These are phyloP conservation scores for Chrysanthemum makinoi DNA, from an alignment of 129 eudicot species.

Conservation along the genomic window DNA sequence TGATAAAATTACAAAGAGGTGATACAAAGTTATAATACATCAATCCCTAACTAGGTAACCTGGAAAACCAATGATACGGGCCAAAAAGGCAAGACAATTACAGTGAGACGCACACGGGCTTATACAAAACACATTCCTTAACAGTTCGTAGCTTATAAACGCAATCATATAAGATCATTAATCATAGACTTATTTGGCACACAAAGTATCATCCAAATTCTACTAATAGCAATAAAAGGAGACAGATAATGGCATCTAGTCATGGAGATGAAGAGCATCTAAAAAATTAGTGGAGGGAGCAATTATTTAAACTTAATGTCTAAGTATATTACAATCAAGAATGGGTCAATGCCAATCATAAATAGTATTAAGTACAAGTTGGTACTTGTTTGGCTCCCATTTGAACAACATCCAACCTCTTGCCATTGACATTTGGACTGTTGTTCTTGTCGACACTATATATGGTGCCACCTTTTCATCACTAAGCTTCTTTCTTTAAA, in stretches of 20 bases:
- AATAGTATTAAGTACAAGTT: conserved; percentile 34
- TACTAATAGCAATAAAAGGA: conserved; percentile 24
- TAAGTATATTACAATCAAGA: conserved; percentile 26
- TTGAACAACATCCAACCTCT: conserved; percentile 32
- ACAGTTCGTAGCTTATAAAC: conserved; percentile 8
- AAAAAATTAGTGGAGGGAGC: conserved; percentile 30
- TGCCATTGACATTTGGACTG: conserved; percentile 32
- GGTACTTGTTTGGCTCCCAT: conserved; percentile 44
- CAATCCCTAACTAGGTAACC: too few species aligned
- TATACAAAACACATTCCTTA: neutral
- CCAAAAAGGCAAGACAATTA: too few species aligned
- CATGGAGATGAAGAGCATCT: conserved; percentile 27
- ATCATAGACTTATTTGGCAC: conserved; percentile 13
- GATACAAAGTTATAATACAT: too few species aligned
- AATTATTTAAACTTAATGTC: conserved; percentile 25
- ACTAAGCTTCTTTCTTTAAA: conserved; percentile 1
- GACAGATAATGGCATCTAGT: conserved; percentile 31
- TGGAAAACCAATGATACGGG: too few species aligned
- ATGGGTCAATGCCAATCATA: conserved; percentile 22
- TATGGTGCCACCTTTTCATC: conserved; percentile 24
- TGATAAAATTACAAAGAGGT: too few species aligned
- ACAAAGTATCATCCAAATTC: conserved; percentile 24
- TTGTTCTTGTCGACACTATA: conserved; percentile 19
- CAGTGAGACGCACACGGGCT: too few species aligned
- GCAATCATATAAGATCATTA: conserved; percentile 3